Evolutionary conservation across 371 early-diverging fungal species (phyloP).

Genomic region (Mucor indicus): DNA sequence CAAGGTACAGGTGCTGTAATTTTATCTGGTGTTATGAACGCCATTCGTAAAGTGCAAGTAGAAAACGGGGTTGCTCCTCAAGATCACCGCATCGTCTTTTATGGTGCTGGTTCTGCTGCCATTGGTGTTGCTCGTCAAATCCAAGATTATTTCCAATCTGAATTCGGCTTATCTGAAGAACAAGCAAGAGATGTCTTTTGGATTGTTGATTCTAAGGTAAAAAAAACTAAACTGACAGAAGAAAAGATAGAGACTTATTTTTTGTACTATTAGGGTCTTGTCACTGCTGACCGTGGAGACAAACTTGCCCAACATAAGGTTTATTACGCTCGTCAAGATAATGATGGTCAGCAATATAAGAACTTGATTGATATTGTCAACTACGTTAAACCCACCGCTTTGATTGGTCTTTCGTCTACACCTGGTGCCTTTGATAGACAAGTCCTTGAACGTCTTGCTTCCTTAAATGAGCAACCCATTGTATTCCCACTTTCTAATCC

Average conservation of each 20-base stretch:
- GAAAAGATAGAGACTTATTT: not conserved
- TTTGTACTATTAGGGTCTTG: conserved; percentile 62
- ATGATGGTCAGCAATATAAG: conserved; percentile 68
- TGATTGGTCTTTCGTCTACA: conserved; percentile 83
- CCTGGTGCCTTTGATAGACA: conserved; percentile 69
- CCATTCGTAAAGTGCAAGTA: conserved; percentile 59
- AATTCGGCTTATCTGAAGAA: conserved; percentile 64
- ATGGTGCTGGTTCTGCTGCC: conserved; percentile 86
- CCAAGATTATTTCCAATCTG: conserved; percentile 67
- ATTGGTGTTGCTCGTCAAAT: conserved; percentile 89
- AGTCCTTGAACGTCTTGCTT: conserved; percentile 66
- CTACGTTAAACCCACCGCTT: conserved; percentile 71
- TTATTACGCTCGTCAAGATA: conserved; percentile 78
- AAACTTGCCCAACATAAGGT: conserved; percentile 78
- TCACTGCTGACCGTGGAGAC: conserved; percentile 84
- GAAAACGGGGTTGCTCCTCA: conserved; percentile 55
- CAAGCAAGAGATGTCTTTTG: conserved; percentile 78
- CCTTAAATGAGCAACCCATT: conserved; percentile 78
- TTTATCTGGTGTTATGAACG: conserved; percentile 88
- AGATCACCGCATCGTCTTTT: conserved; percentile 85
- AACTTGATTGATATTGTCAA: conserved; percentile 69
- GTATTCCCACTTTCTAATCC: conserved; percentile 94
- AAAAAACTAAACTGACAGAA: not conserved
- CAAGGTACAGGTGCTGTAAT: conserved; percentile 91
- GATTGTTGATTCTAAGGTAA: conserved; percentile 64